phyloP scores from a whole-genome alignment of 768 basidiomycete species.

The Tremella yokohamensis region DNA sequence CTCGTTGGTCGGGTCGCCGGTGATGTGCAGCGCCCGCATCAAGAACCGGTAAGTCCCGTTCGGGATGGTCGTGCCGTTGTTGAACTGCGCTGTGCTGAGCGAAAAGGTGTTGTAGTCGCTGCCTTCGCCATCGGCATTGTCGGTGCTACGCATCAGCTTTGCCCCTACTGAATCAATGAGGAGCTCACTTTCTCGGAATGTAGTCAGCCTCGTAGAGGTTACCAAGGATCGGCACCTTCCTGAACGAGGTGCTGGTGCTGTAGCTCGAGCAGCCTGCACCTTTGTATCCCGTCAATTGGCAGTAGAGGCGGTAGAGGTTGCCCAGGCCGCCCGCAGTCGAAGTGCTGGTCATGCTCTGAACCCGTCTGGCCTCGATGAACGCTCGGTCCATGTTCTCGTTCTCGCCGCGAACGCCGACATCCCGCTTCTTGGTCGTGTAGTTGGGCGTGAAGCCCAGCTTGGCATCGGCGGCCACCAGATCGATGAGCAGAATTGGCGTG shows the following conservation, averaged over 20 bases:
- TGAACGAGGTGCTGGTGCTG: slow-evolving; percentile 28
- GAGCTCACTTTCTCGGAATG: slow-evolving; percentile 56
- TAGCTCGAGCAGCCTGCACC: slow-evolving; percentile 18
- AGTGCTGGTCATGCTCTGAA: slow-evolving; percentile 4
- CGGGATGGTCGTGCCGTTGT: slow-evolving; percentile 54
- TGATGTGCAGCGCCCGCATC: slow-evolving; percentile 55
- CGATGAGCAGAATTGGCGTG: slow-evolving; percentile 36
- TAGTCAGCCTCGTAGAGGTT: slow-evolving; percentile 56
- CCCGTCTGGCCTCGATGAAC: slow-evolving; percentile 11
- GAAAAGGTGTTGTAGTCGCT: slow-evolving; percentile 45
- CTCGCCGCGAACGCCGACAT: background rate
- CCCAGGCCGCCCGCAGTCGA: slow-evolving; percentile 5
- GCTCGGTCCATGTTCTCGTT: slow-evolving; percentile 7
- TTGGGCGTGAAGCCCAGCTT: slow-evolving; percentile 42
- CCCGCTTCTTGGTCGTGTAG: slow-evolving; percentile 17
- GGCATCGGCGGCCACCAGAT: slow-evolving; percentile 38
- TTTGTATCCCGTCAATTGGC: slow-evolving; percentile 28
- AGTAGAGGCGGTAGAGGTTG: slow-evolving; percentile 13
- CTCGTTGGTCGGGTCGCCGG: slow-evolving; percentile 53
- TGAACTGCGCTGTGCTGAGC: slow-evolving; percentile 40
- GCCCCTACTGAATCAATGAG: background rate
- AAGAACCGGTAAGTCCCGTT: slow-evolving; percentile 55
- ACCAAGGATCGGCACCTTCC: slow-evolving; percentile 56
- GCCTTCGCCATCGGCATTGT: slow-evolving; percentile 39
- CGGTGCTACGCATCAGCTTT: slow-evolving; percentile 7